Conservation (phyloP, 2,329 filamentous ascomycete species). For the Calonectria hongkongensis region DNA sequence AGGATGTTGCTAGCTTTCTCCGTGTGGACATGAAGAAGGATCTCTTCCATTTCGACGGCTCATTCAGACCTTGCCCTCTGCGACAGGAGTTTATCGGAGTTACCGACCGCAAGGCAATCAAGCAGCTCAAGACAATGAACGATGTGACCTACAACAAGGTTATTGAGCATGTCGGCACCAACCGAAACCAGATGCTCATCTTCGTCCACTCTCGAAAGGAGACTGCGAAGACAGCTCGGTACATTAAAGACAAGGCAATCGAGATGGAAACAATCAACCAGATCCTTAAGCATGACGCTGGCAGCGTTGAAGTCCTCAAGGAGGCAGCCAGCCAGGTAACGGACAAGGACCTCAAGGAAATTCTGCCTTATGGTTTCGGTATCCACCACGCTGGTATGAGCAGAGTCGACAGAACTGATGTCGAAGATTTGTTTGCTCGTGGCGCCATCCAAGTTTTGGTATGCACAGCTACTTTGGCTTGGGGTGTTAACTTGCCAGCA, state of each 20-base stretch:
- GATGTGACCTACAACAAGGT: conserved; percentile 99
- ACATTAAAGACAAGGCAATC: conserved; percentile 97
- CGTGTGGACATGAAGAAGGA: conserved; percentile 90
- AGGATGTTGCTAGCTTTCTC: conserved; percentile 95
- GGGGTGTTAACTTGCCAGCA: conserved; percentile 98
- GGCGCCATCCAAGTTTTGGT: conserved; percentile 96
- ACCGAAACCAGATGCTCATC: conserved; percentile 98
- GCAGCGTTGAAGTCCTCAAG: conserved; percentile 89
- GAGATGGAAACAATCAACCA: conserved; percentile 98
- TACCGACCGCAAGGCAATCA: conserved; percentile 98
- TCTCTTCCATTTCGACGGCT: conserved; percentile 96
- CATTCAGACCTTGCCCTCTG: conserved; percentile 93
- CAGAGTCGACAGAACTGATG: conserved; percentile 93
- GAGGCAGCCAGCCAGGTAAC: conserved; percentile 89
- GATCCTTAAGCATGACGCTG: conserved; percentile 93
- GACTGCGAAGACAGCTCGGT: conserved; percentile 96
- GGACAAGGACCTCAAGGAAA: conserved; percentile 92
- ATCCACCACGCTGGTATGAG: conserved; percentile 99
- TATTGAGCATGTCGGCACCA: conserved; percentile 93
- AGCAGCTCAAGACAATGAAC: conserved; percentile 99
- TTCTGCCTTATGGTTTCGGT: conserved; percentile 96
- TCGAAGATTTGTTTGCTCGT: conserved; percentile 94
- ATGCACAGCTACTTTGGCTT: conserved; percentile 97
- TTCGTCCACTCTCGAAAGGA: conserved; percentile 99
- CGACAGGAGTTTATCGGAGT: conserved; percentile 98